Evolutionary conservation across 139 green algal genomes (phyloP), one percentile per base, ranked within the genome.

Genomic region (Astrephomene gubernaculifera): DNA sequence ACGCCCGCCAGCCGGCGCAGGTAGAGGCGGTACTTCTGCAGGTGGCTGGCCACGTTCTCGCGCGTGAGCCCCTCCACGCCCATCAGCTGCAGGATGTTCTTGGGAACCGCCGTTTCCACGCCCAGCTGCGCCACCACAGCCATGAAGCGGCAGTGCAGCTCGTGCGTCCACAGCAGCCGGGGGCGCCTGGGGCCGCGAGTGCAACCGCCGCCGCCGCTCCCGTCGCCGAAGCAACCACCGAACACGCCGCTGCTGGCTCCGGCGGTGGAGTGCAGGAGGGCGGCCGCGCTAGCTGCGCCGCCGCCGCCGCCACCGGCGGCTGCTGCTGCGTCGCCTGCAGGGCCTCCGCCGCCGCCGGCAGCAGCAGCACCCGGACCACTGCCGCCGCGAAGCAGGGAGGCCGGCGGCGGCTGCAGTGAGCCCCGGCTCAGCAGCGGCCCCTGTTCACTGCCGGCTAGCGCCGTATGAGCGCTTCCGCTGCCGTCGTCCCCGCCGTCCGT

Each of bases 41-140:
- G 89, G 81, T 98, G 96, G 68, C 84, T 94, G 31, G 96, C 96
- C 43, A 98, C 97, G 81, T 99, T 99, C 81, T 99, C 96, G 14
- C 97, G 88, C 1, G 95, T 99, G 71, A 99, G 90, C 45, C 96
- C 97, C 22, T 96, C 93, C 21, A 98, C 95, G n/a, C 93, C 93
- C 96, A 98, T 98, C 45, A 94, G 54, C 90, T 95, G 86, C 90
- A 99, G 91, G 68, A 99, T 98, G n/a, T 94, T 93, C 83, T 98
- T 99, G 14, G 97, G 97, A 61, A 98, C 94, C 3, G 96, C 95
- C 25, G 86, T 91, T n/a, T 96, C 89, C 4, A 96, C 87, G 4
- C 95, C 96, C 71, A 96, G 88, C 65, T 91, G 88, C 17, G 92
- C 63, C 69, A 99, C 94, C 29, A 95, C 95, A 2, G 95, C 88